phyloP scores from a whole-genome alignment of 805 yeast genomes.

The Barnettozyma californica region DNA sequence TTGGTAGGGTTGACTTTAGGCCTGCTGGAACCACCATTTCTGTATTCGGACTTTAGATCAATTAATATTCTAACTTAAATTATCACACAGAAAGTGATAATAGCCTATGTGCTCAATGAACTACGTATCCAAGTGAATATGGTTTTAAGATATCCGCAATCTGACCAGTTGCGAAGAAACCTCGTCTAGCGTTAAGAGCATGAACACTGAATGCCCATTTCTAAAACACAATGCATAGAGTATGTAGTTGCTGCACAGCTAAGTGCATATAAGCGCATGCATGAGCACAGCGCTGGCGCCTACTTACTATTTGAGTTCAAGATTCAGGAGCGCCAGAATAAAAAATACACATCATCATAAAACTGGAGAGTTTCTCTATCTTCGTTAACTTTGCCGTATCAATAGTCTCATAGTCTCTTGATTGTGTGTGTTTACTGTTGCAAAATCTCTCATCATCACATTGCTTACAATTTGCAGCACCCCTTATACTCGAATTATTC shows the following conservation, averaged over 20 bases:
- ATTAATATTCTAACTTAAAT: no score
- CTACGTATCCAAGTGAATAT: no score
- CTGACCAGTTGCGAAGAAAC: no score
- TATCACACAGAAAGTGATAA: no score
- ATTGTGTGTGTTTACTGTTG: neutral
- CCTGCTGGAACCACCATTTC: no score
- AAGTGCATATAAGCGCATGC: neutral
- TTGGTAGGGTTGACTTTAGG: no score
- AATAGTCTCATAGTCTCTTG: neutral
- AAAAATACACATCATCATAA: neutral
- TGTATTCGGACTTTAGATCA: no score
- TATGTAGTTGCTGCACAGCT: neutral
- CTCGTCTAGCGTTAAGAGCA: no score
- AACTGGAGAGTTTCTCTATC: neutral
- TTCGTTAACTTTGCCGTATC: neutral
- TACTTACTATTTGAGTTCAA: neutral
- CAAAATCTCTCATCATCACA: neutral
- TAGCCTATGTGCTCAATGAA: no score
- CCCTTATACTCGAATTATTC: neutral
- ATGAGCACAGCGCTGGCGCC: neutral
- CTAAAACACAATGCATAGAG: neutral
- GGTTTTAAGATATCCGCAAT: no score
- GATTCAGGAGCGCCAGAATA: neutral
- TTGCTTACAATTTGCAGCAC: neutral
- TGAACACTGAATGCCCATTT: neutral